phyloP scores from a whole-genome alignment of 805 yeast genomes.

The Metschnikowia drakensbergensis region DNA sequence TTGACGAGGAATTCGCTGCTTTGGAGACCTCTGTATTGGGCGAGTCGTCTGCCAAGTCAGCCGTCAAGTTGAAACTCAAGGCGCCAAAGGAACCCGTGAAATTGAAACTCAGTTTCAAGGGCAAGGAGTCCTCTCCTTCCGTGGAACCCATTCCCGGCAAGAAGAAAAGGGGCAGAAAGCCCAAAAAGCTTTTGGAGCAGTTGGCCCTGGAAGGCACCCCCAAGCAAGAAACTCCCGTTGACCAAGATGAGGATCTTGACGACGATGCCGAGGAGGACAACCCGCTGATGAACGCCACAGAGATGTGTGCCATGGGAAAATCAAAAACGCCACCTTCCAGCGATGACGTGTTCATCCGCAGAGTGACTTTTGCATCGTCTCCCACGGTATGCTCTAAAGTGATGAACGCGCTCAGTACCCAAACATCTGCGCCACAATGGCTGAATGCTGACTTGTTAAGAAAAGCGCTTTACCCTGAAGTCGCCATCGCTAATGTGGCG shows the following conservation, averaged over 20 bases:
- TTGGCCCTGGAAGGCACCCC: conserved; percentile 12
- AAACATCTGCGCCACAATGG: conserved; percentile 13
- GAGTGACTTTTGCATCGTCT: conserved; percentile 14
- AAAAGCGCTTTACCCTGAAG: conserved; percentile 30
- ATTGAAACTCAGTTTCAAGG: conserved; percentile 28
- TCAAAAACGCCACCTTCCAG: conserved; percentile 11
- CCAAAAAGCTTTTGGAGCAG: conserved; percentile 21
- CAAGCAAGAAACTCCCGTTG: conserved; percentile 10
- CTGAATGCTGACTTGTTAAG: conserved; percentile 23
- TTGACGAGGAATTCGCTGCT: conserved; percentile 39
- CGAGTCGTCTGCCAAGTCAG: conserved; percentile 10
- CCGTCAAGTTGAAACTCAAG: conserved; percentile 28
- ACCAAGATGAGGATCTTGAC: conserved; percentile 9
- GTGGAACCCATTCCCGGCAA: conserved; percentile 17
- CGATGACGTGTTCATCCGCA: conserved; percentile 18
- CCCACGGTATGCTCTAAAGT: conserved; percentile 10
- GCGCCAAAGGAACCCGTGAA: conserved; percentile 24
- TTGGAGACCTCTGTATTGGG: conserved; percentile 24
- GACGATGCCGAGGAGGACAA: conserved; percentile 6
- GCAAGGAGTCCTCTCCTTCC: conserved; percentile 7
- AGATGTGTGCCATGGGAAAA: conserved; percentile 17
- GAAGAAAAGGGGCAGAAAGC: conserved; percentile 23
- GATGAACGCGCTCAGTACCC: conserved; percentile 11
- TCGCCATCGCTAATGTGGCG: conserved; percentile 24
- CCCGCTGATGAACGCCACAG: conserved; percentile 11